Evolutionary conservation across 495 filamentous ascomycete species (phyloP).

Genomic region (Tuber microsphaerosporum): DNA sequence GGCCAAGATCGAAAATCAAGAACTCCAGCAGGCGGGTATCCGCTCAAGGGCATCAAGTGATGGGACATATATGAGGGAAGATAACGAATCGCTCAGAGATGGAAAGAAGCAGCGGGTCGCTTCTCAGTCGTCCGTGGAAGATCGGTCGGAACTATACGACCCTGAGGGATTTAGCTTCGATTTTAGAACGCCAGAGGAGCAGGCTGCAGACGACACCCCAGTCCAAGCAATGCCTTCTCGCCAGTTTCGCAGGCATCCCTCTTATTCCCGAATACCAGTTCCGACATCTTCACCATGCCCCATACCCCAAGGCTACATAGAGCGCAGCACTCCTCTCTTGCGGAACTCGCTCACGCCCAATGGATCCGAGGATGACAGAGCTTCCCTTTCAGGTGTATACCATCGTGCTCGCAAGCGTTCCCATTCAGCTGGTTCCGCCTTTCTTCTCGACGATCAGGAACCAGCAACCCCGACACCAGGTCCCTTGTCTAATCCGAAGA

Average conservation of each 20-base stretch:
- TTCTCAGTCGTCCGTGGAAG: conserved; percentile 47
- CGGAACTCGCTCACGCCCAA: conserved; percentile 52
- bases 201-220: conserved; percentile 56
- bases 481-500: conserved; percentile 31
- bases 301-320: conserved; percentile 61
- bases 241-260: conserved; percentile 44
- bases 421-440: conserved; percentile 56
- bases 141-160: conserved; percentile 44
- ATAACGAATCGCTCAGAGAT: conserved; percentile 43
- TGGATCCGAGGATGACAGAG: conserved; percentile 56
- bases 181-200: conserved; percentile 71
- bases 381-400: conserved; percentile 44
- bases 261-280: conserved; percentile 71
- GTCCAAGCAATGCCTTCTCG: conserved; percentile 32
- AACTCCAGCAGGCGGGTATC: conserved; percentile 81
- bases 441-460: conserved; percentile 51
- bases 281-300: conserved; percentile 68
- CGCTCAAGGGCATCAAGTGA: conserved; percentile 55
- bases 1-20: conserved; percentile 83
- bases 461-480: conserved; percentile 46
- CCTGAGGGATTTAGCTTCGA: conserved; percentile 51
- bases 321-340: conserved; percentile 61
- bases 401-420: conserved; percentile 63
- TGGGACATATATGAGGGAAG: conserved; percentile 51
- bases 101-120: conserved; percentile 47